Conservation (phyloP, 352 stramenopile species). For the Pythium scleroteichum region DNA sequence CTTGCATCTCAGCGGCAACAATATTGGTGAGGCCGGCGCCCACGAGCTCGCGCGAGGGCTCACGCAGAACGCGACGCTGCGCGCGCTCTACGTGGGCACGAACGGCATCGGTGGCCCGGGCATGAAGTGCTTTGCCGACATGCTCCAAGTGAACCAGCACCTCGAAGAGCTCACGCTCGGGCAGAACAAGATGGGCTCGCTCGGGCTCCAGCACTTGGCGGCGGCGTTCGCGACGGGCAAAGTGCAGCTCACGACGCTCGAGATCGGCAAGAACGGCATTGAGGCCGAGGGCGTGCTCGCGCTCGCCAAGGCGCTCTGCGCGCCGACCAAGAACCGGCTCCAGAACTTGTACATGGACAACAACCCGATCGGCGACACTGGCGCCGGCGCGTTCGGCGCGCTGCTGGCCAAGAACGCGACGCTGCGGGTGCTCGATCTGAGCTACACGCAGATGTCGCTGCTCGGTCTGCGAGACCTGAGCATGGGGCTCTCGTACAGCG, state of each 20-base stretch:
- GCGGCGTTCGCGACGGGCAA: constrained; percentile 52
- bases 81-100: constrained; percentile 74
- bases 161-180: constrained; percentile 75
- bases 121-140: constrained; percentile 57
- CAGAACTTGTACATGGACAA: constrained; percentile 87
- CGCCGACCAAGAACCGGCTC: constrained; percentile 37
- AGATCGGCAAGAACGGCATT: constrained; percentile 80
- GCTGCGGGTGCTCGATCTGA: constrained; percentile 75
- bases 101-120: constrained; percentile 75
- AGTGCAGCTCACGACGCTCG: constrained; percentile 62
- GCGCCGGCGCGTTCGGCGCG: constrained; percentile 64
- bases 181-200: constrained; percentile 73
- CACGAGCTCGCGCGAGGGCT: constrained; percentile 52
- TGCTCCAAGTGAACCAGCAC: constrained; percentile 54
- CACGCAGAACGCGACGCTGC: constrained; percentile 47
- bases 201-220: constrained; percentile 59
- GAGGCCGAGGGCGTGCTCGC: constrained; percentile 66
- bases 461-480: constrained; percentile 71
- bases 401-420: constrained; percentile 71
- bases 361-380: constrained; percentile 79
- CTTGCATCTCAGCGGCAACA: constrained; percentile 82
- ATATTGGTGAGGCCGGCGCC: constrained; percentile 77
- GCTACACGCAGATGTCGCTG: constrained; percentile 81
- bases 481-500: constrained; percentile 63
- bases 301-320: constrained; percentile 67